Percentiles rank a stretch among this genome's conserved stretches.
phyloP scores from a whole-genome alignment of 352 stramenopile genomes.

The Globisporangium rhizosaccharum region DNA sequence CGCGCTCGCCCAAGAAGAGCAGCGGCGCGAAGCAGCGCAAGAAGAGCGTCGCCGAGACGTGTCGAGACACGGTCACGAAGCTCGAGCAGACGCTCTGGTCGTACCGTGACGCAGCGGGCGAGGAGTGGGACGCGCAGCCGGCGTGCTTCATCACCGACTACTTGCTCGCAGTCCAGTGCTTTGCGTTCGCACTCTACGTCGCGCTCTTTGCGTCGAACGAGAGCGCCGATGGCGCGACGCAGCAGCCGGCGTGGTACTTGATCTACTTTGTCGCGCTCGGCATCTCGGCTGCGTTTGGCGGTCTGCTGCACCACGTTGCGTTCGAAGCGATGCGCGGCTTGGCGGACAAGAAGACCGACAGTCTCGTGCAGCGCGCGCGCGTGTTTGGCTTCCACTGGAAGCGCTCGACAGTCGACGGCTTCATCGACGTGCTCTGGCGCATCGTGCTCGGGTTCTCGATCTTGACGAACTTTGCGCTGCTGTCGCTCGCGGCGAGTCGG shows the following conservation, averaged over 20 bases:
- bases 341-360: conserved; percentile 66
- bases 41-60: conserved; percentile 51
- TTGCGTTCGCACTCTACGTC: conserved; percentile 75
- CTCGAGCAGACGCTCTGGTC: conserved; percentile 76
- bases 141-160: conserved; percentile 88
- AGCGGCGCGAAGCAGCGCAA: conserved; percentile 9
- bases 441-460: conserved; percentile 80
- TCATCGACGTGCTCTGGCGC: conserved; percentile 76
- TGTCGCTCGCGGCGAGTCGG: conserved; percentile 68
- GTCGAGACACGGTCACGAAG: conserved; percentile 57
- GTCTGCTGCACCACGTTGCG: conserved; percentile 74
- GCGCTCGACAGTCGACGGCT: conserved; percentile 60
- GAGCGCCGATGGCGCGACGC: conserved; percentile 16
- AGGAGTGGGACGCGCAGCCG: conserved; percentile 83
- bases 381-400: conserved; percentile 74
- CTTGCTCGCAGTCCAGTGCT: conserved; percentile 77
- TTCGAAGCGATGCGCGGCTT: conserved; percentile 72
- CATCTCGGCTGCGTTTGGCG: conserved; percentile 70
- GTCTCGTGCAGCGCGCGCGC: conserved; percentile 50
- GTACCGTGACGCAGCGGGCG: conserved; percentile 64
- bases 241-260: conserved; percentile 62
- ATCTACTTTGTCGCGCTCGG: conserved; percentile 86
- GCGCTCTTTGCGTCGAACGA: conserved; percentile 60
- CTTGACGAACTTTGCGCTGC: conserved; percentile 80
- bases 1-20: conserved; percentile 5